Evolutionary conservation across 176 grass and related monocot species (phyloP).

Genomic region (Carex parvula): DNA sequence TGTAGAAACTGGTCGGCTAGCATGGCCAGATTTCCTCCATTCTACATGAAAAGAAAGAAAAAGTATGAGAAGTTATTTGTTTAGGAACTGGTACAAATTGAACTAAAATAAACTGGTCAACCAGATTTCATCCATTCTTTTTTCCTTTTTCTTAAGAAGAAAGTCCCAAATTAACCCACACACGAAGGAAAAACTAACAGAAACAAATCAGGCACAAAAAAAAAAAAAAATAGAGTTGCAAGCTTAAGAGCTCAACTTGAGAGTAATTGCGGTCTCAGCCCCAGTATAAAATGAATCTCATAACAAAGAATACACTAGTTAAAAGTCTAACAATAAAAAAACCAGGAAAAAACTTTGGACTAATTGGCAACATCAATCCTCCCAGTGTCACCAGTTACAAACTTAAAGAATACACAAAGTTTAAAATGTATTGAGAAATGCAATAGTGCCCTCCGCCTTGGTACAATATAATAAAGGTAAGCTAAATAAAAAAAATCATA

Average conservation of each 20-base stretch:
- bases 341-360: neutral
- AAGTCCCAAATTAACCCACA: neutral
- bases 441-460: neutral
- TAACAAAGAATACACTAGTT: neutral
- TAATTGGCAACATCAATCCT: neutral
- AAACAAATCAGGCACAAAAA: neutral
- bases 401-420: neutral
- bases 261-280: neutral
- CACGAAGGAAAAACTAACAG: neutral
- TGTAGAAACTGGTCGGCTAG: constrained; percentile 79
- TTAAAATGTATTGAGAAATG: neutral
- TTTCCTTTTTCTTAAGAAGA: neutral
- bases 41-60: constrained; percentile 32
- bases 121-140: too few relatives aligned
- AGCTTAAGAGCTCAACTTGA: neutral
- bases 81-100: neutral
- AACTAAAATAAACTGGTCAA: neutral
- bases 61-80: neutral
- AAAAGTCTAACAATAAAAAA: neutral
- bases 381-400: neutral
- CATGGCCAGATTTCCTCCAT: constrained; percentile 58
- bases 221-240: neutral
- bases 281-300: neutral
- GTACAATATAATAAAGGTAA: neutral
- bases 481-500: neutral